phyloP scores from a whole-genome alignment of 2,329 filamentous ascomycete genomes.

The Alternaria consortialis region DNA sequence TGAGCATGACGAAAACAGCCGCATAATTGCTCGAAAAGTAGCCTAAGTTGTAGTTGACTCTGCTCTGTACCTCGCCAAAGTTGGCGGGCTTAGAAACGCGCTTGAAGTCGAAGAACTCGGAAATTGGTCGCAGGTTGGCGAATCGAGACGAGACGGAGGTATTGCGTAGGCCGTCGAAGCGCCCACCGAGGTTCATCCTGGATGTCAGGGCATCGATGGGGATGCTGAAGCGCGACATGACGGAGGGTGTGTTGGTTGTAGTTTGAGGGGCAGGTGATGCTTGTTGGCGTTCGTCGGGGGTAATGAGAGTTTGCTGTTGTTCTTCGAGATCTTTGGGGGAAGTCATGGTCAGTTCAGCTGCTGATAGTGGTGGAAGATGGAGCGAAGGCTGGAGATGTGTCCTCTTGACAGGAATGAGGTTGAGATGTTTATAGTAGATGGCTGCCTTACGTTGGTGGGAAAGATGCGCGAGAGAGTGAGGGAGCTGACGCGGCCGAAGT shows the following conservation, averaged over 20 bases:
- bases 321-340: constrained; percentile 40
- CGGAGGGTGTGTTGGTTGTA: constrained; percentile 25
- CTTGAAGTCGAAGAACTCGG: constrained; percentile 96
- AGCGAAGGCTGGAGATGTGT: constrained; percentile 37
- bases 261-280: constrained; percentile 13
- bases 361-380: constrained; percentile 11
- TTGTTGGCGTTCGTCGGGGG: constrained; percentile 27
- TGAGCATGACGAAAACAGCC: constrained; percentile 91
- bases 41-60: constrained; percentile 95
- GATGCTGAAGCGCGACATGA: constrained; percentile 89
- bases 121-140: constrained; percentile 87
- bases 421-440: constrained; percentile 25
- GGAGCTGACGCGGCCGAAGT: constrained; percentile 38
- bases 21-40: constrained; percentile 99
- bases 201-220: constrained; percentile 92
- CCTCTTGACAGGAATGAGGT: constrained; percentile 25
- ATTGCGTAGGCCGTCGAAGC: constrained; percentile 82
- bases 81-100: constrained; percentile 92
- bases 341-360: constrained; percentile 44
- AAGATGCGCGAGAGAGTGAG: constrained; percentile 20
- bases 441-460: constrained; percentile 40
- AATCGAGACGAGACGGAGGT: constrained; percentile 84
- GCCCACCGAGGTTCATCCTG: constrained; percentile 83
- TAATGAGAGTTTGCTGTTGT: constrained; percentile 38
- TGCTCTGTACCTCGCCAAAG: constrained; percentile 87